These are phyloP conservation scores for Didymella lethalis DNA, from an alignment of 2,329 filamentous ascomycete species.

Conservation along the genomic window DNA sequence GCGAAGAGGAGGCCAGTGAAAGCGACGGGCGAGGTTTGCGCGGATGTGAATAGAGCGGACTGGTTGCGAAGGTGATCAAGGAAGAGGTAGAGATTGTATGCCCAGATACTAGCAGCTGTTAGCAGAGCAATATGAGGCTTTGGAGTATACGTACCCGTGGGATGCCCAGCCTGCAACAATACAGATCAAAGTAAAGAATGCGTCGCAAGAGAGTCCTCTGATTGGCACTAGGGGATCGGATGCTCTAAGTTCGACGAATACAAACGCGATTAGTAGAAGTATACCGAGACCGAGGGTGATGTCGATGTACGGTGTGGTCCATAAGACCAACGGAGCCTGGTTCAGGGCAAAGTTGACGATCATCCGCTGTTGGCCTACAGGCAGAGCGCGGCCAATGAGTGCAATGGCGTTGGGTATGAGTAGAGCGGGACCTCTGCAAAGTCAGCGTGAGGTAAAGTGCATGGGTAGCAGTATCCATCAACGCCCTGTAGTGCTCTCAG, in stretches of 20 bases:
- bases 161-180: not conserved
- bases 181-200: not conserved
- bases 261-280: not conserved
- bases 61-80: not conserved
- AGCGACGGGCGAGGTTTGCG: not conserved
- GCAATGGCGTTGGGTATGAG: not conserved
- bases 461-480: not conserved
- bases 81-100: not conserved
- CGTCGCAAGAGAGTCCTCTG: not conserved
- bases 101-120: not conserved
- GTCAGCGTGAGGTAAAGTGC: not conserved
- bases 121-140: not conserved
- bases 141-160: not conserved
- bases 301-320: not conserved
- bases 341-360: conserved; percentile 5
- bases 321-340: conserved; percentile 1
- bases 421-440: not conserved
- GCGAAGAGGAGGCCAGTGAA: not conserved
- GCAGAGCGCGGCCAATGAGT: not conserved
- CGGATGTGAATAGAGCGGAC: not conserved
- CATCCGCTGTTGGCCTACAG: not conserved
- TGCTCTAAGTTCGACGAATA: not conserved
- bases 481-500: not conserved
- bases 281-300: not conserved
- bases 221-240: not conserved